Evolutionary conservation across 2,329 filamentous ascomycete species (phyloP).

Genomic region (Colletotrichum lindemuthianum): DNA sequence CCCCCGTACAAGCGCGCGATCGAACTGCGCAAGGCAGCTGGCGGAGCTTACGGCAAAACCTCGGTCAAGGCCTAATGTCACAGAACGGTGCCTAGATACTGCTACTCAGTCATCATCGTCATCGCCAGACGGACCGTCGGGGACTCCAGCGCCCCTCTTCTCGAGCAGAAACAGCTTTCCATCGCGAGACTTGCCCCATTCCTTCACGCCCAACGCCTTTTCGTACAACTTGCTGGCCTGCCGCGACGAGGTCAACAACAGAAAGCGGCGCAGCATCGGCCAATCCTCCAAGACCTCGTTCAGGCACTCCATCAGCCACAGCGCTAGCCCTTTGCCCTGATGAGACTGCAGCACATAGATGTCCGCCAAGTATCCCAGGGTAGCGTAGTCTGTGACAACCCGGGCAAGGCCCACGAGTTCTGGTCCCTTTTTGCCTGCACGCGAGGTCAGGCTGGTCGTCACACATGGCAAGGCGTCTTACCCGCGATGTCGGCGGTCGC

Average conservation of each 20-base stretch:
- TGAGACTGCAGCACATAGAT: constrained; percentile 71
- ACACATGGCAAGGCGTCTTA: constrained; percentile 25
- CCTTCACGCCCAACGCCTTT: constrained; percentile 56
- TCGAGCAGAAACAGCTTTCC: constrained; percentile 53
- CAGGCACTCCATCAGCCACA: constrained; percentile 71
- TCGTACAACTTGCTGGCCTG: constrained; percentile 56
- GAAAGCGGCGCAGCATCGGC: constrained; percentile 67
- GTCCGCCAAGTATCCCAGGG: constrained; percentile 60
- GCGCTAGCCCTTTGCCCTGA: constrained; percentile 70
- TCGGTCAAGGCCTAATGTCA: constrained; percentile 46
- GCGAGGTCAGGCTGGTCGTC: background rate
- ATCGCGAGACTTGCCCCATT: constrained; percentile 54
- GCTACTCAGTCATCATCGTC: constrained; percentile 16
- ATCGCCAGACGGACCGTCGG: constrained; percentile 17
- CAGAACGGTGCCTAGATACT: background rate
- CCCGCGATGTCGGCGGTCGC: constrained; percentile 47
- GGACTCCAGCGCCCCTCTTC: constrained; percentile 47
- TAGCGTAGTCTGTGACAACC: constrained; percentile 36
- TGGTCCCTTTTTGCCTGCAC: constrained; percentile 39
- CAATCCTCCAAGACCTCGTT: constrained; percentile 66
- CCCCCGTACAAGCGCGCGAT: constrained; percentile 93
- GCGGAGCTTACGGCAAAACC: constrained; percentile 82
- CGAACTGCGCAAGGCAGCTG: constrained; percentile 80
- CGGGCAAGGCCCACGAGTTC: constrained; percentile 53
- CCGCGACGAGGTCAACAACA: constrained; percentile 60